Base-by-base conservation (phyloP, 2,329 filamentous ascomycete species). In the Fusarium heterosporum region DNA sequence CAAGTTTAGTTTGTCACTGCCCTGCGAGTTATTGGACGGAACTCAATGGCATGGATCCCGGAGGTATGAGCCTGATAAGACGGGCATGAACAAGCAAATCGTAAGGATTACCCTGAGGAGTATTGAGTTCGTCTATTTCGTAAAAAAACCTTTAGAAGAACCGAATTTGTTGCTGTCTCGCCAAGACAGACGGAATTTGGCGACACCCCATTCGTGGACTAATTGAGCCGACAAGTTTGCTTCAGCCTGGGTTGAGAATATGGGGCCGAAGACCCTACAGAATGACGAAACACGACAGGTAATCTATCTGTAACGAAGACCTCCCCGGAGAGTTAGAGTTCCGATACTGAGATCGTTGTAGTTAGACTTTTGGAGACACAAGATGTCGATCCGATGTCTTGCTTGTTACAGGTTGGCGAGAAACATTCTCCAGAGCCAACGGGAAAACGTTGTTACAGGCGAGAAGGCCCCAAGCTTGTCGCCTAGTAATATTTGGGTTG, bases 131-230 rank as follows among this genome's bases (percentile, higher is more conserved):
- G 19, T n/a, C 14, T 22, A 6, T 6, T 22, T 22, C 22, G 22
- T 22, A 43, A 28, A 26, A 53, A n/a, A 30, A 41, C 22, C 28
- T 34, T 59, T 14, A 25, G 40, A 39, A 53, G 42, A 42, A 36
- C 54, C 51, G 64, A 42, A 54, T 29, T 28, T n/a, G 10, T 19
- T 58, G 52, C 6, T 38, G 42, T 41, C 41, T 51, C 50, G 55
- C 32, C 39, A 52, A 61, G 39, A 54, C 38, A 17, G 28, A 19
- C 32, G 36, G 19, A 40, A 39, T 63, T 62, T 47, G 46, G 39
- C 16, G 25, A n/a, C 19, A 32, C 10, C 42, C 61, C 56, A 68
- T 68, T 72, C 61, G 63, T 72, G 68, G 68, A 68, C 69, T 62
- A 66, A 68, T 17, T 45, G 19, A 13, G 9, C 38, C 30, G 47